Base-by-base conservation (phyloP, 768 basidiomycete species). In the Epithele typhae region DNA sequence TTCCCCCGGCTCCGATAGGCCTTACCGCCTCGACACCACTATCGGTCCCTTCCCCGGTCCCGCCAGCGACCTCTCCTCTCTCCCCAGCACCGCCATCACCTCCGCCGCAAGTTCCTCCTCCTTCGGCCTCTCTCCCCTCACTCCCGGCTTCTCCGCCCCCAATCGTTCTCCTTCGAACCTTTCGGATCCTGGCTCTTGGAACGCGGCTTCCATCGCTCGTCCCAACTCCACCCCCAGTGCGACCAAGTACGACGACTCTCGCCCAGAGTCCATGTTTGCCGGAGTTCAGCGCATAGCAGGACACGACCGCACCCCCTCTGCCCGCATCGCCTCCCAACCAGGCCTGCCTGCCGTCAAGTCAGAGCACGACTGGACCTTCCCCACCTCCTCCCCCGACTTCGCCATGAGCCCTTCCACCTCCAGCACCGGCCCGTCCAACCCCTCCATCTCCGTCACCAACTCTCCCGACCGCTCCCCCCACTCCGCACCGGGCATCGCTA, bases 341-440 rank as follows among this genome's bases (percentile, higher is more conserved):
- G 42, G 38, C 14, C 17, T 41, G 5, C 6, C 40, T 8, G 36
- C 53, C 71, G 57, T 68, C 61, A 63, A 66, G 55, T 27, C 76
- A 67, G 61, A 80, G 81, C 76, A 78, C 74, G 74, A 75, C 61
- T 88, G 86, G 87, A 70, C 71, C 42, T 86, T 84, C 66, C 76
- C 82, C 46, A 72, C 70, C 62, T 6, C 24, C 8, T 66, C 68
- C 56, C 82, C 84, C 40, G 83, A 76, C 63, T 71, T 78, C 48
- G 37, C 37, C 53, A 59, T 59, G 55, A 36, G 42, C 38, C 69
- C 76, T 36, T 64, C 71, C 21, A 69, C 78, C 52, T 61, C 76
- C 8, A 51, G 61, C 10, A 51, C 65, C 25, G 45, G 33, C 58
- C 25, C 52, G 12, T 64, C 71, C 30, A 68, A 76, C 1, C 68